Evolutionary conservation across 2,329 filamentous ascomycete genomes (phyloP).

Genomic region (Xylariaceae sp.): DNA sequence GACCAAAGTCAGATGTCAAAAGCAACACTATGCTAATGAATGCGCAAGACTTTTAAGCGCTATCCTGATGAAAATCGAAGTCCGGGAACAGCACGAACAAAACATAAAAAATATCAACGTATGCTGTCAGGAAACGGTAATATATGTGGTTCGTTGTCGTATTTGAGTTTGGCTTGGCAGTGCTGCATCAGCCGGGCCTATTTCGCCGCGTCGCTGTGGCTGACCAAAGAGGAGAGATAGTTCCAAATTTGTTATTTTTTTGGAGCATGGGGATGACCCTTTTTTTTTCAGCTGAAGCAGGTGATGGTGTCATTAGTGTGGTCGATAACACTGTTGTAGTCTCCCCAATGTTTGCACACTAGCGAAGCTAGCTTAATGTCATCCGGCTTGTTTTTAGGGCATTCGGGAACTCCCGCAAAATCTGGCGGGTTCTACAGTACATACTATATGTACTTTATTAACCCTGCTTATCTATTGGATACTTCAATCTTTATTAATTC

Average conservation of each 20-base stretch:
- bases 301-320: not conserved
- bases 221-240: constrained; percentile 5
- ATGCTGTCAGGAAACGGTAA: no score
- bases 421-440: constrained; percentile 3
- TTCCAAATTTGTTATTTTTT: no score
- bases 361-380: constrained; percentile 19
- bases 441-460: no score
- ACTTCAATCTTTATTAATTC: not conserved
- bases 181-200: not conserved
- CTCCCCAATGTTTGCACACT: no score
- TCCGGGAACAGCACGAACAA: not conserved
- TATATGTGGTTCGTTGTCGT: no score
- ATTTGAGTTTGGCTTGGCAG: constrained; percentile 1
- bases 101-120: no score
- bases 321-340: no score
- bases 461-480: constrained; percentile 4
- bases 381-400: constrained; percentile 8
- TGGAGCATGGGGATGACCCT: not conserved
- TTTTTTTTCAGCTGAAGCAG: constrained; percentile 21
- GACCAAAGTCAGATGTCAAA: constrained; percentile 20
- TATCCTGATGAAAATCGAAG: not conserved
- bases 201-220: constrained; percentile 10
- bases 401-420: constrained; percentile 23
- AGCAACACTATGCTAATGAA: constrained; percentile 8
- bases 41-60: not conserved